These are phyloP conservation scores for Petrea volubilis DNA, from an alignment of 257 asterid species.

Conservation along the genomic window DNA sequence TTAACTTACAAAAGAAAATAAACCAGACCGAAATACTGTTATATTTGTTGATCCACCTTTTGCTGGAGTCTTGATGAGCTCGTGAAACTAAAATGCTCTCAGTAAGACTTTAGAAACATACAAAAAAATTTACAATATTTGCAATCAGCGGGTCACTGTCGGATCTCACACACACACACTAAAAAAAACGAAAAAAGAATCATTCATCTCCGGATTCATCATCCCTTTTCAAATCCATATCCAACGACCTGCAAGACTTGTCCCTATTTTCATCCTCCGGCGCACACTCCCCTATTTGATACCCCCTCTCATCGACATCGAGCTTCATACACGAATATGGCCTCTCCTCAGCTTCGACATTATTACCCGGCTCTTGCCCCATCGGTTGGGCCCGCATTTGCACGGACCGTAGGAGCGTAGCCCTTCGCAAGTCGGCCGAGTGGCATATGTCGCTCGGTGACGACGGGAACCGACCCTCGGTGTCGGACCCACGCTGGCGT, in stretches of 20 bases:
- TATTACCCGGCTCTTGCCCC: constrained; percentile 41
- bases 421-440: constrained; percentile 88
- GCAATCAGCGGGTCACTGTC: no score
- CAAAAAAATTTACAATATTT: no score
- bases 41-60: no score
- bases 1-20: no score
- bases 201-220: constrained; percentile 33
- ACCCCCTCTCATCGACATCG: constrained; percentile 46
- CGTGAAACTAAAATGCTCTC: no score
- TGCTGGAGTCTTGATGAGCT: no score
- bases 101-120: no score
- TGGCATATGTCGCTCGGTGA: constrained; percentile 99
- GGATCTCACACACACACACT: no score
- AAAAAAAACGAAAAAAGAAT: not conserved
- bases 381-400: constrained; percentile 87
- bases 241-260: constrained; percentile 40
- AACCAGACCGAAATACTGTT: no score
- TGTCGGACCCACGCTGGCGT: constrained; percentile 87
- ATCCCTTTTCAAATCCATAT: constrained; percentile 39
- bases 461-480: constrained; percentile 92
- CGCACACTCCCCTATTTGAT: constrained; percentile 49
- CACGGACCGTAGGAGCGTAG: constrained; percentile 87
- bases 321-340: constrained; percentile 61
- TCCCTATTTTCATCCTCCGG: constrained; percentile 45
- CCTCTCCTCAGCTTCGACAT: constrained; percentile 62